Conservation (phyloP, 1,284 basidiomycete genomes). For the Caloboletus inedulis region DNA sequence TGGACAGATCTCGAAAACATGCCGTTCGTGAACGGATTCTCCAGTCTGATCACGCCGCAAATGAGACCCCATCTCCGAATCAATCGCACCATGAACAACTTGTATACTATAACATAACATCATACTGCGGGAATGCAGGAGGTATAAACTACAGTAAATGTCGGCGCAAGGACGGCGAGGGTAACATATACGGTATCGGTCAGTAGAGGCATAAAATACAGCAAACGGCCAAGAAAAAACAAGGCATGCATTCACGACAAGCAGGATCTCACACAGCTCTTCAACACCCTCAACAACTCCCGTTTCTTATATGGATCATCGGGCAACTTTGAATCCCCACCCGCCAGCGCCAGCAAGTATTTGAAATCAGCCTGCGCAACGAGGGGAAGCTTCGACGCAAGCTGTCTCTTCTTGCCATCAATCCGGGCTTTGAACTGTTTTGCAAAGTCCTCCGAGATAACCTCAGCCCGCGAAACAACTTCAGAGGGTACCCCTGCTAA, state of each 20-base stretch:
- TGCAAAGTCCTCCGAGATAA: constrained; percentile 86
- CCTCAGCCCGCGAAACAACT: constrained; percentile 85
- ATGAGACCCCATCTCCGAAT: constrained; percentile 16
- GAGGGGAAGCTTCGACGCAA: constrained; percentile 62
- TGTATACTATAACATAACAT: constrained; percentile 10
- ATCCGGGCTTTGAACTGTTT: constrained; percentile 79
- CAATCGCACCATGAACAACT: constrained; percentile 7
- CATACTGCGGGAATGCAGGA: constrained; percentile 5
- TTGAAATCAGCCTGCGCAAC: constrained; percentile 85
- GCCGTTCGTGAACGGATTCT: constrained; percentile 16
- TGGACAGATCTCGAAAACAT: constrained; percentile 61
- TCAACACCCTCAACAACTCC: constrained; percentile 55
- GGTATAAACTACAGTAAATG: constrained; percentile 15
- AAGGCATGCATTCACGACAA: constrained; percentile 13
- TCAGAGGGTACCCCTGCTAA: constrained; percentile 77
- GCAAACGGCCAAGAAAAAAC: constrained; percentile 5
- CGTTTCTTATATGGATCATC: constrained; percentile 49
- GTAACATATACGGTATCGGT: constrained; percentile 12
- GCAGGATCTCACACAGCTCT: constrained; percentile 34
- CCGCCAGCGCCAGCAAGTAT: constrained; percentile 63
- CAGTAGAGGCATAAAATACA: constrained; percentile 18
- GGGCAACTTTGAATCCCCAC: constrained; percentile 48
- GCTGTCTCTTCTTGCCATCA: constrained; percentile 55
- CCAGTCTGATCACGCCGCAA: constrained; percentile 18
- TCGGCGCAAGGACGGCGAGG: neutral